Base-by-base conservation (phyloP, 148 eudicot genomes). In the Persicaria tinctoria region DNA sequence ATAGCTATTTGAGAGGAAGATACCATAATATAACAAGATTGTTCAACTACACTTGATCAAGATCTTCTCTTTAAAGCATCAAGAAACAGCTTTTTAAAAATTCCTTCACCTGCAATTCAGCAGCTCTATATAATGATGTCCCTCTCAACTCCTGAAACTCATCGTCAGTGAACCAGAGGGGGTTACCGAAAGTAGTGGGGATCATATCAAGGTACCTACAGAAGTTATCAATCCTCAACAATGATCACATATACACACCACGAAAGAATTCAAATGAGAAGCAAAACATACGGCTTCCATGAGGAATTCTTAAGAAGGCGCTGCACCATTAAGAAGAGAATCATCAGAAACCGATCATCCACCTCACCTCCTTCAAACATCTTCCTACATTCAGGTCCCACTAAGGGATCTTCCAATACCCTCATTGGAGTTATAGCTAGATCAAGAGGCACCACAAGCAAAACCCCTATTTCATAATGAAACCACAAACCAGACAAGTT, bases 391-490 rank as follows among this genome's bases (percentile, higher is more conserved):
- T 82, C 88, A 13, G 96, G 86, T 70, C 97, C 98, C 23, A 91
- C 11, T 57, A 90, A 48, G 73, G 97, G 96, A 81, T 94, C 98
- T 78, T 92, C 85, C 68, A 92, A 81, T 0, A 94, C 96, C 82
- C 97, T 90, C 92, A 89, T 90, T 44, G 97, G 98, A 71, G 98
- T 94, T 87, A 94, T 92, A 63, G 98, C 93, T 77, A 94, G 80
- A 85, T 90, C 81, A 51, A 94, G 92, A 46, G 98, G 97, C 78
- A 90, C 96, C 71, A 94, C 97, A 75, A 92, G 82, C 17, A 91
- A 74, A 66, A 90, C 75, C 77, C 89, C 98, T 94, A 79, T 5
- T 66, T 66, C 55, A 76, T 49, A 17, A 70, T 5, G 14, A 50
- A 41, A 6, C 69, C 70, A 80, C 11, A 20, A 16, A 44, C 8